These are phyloP conservation scores for Pseudopyricularia javanii DNA, from an alignment of 2,329 filamentous ascomycete genomes.

Conservation along the genomic window DNA sequence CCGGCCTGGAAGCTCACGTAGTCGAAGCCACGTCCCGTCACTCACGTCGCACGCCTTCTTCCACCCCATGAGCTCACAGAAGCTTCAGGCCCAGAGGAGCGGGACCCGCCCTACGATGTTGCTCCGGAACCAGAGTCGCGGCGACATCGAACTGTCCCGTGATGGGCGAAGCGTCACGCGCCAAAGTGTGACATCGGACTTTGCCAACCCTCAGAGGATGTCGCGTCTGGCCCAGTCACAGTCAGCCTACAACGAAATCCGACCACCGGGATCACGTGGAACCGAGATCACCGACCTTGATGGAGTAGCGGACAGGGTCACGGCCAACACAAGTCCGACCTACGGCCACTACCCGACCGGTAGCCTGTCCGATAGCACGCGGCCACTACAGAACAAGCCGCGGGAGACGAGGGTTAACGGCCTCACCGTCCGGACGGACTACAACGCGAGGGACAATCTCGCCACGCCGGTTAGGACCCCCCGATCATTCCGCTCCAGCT, in stretches of 20 bases:
- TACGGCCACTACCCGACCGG: constrained; percentile 40
- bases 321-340: constrained; percentile 63
- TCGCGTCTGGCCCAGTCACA: constrained; percentile 17
- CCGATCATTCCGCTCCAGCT: constrained; percentile 64
- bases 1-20: constrained; percentile 55
- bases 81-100: constrained; percentile 79
- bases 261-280: constrained; percentile 59
- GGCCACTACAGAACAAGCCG: constrained; percentile 51
- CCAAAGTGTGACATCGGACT: constrained; percentile 37
- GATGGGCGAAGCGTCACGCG: neutral
- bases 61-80: constrained; percentile 91
- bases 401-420: constrained; percentile 20
- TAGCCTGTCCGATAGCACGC: constrained; percentile 65
- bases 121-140: constrained; percentile 21
- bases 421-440: constrained; percentile 47
- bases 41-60: constrained; percentile 88
- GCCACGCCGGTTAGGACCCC: constrained; percentile 58
- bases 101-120: constrained; percentile 31
- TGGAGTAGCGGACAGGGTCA: constrained; percentile 56
- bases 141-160: constrained; percentile 4
- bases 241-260: constrained; percentile 33
- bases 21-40: constrained; percentile 79
- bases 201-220: constrained; percentile 31
- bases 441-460: constrained; percentile 34
- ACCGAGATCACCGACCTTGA: constrained; percentile 65